Evolutionary conservation across 805 yeast species (phyloP).

Genomic region (Monosporozyma yasuniensis): DNA sequence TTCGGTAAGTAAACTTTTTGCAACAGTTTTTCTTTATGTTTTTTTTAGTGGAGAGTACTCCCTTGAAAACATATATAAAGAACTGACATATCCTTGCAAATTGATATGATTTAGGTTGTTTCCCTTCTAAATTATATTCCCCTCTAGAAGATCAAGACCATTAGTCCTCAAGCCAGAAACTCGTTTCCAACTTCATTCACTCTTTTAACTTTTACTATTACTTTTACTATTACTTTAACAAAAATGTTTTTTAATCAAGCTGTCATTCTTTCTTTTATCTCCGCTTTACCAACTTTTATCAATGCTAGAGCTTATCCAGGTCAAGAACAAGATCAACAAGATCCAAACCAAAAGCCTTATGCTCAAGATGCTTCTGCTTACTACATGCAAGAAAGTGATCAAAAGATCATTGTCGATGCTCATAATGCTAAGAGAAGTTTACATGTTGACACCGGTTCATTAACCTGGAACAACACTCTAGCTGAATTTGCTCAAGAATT

Average conservation of each 20-base stretch:
- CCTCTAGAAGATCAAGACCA: no score
- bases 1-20: no score
- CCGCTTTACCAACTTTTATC: not conserved
- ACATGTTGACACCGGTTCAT: conserved; percentile 20
- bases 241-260: not conserved
- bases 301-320: not conserved
- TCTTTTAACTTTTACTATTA: not conserved
- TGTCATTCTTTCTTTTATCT: not conserved
- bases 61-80: no score
- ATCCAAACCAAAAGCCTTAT: conserved; percentile 1
- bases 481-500: conserved; percentile 43
- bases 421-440: conserved; percentile 38
- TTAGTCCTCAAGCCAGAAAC: not conserved
- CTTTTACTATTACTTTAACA: not conserved
- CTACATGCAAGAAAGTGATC: not conserved
- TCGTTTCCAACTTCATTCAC: not conserved
- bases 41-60: no score
- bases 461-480: conserved; percentile 42
- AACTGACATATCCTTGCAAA: no score
- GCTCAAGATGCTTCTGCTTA: not conserved
- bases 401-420: not conserved
- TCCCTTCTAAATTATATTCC: no score
- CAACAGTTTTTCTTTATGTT: no score
- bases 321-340: not conserved
- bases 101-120: no score